Percentiles rank a stretch among this genome's conserved stretches.
Conservation (phyloP, 1,284 basidiomycete genomes). For the Acaromyces ingoldii region DNA sequence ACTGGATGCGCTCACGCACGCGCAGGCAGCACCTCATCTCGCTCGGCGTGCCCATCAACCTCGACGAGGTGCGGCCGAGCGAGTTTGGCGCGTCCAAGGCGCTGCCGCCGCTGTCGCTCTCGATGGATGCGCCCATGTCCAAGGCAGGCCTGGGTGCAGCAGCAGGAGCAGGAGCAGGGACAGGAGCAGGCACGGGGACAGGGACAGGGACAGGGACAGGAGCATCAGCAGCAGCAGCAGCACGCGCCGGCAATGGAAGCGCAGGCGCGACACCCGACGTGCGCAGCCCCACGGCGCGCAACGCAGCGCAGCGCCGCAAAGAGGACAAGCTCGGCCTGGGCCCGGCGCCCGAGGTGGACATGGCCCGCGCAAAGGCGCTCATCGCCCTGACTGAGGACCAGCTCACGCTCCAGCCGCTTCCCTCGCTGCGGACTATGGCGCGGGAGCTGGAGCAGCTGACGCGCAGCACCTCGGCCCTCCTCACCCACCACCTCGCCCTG, state of each 20-base stretch:
- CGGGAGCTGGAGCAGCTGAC: constrained; percentile 36
- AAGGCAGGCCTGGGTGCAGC: too few species aligned
- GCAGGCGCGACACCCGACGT: too few species aligned
- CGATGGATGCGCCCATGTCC: constrained; percentile 25
- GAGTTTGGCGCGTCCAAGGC: constrained; percentile 1
- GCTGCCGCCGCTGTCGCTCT: constrained; percentile 38
- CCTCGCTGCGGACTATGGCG: constrained; percentile 34
- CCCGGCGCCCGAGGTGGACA: constrained; percentile 25
- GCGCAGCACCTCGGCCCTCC: constrained; percentile 27
- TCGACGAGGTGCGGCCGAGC: constrained; percentile 34
- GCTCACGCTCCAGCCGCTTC: constrained; percentile 39
- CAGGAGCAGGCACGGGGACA: too few species aligned
- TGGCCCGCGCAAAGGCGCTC: constrained; percentile 30
- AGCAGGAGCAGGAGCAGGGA: background rate
- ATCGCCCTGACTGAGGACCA: constrained; percentile 22
- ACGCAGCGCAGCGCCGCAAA: constrained; percentile 10
- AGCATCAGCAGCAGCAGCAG: too few species aligned
- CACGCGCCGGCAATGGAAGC: too few species aligned
- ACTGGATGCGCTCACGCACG: constrained; percentile 43
- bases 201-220: too few species aligned
- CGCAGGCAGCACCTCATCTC: constrained; percentile 43
- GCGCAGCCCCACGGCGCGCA: too few species aligned
- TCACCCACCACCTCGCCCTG: constrained; percentile 44
- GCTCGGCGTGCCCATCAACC: constrained; percentile 46
- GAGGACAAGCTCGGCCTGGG: constrained; percentile 34